phyloP scores from a whole-genome alignment of 306 rosid genomes.

The Dryas alaskensis region DNA sequence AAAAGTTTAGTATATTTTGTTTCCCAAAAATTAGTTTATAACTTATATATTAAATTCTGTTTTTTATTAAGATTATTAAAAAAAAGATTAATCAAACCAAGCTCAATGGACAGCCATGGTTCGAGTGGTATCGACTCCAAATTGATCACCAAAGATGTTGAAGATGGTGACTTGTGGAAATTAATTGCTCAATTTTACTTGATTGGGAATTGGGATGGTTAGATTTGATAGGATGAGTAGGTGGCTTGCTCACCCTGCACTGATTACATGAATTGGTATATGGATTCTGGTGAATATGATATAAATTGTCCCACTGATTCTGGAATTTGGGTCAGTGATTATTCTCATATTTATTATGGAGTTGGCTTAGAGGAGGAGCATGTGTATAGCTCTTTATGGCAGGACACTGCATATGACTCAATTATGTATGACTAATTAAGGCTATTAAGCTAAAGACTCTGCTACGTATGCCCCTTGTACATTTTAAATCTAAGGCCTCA shows the following conservation, averaged over 20 bases:
- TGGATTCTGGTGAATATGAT: conserved; percentile 30
- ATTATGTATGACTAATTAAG: conserved; percentile 13
- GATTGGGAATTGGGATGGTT: conserved; percentile 12
- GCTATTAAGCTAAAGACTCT: background rate
- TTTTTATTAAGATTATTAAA: too few relatives aligned
- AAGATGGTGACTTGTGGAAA: conserved; percentile 7
- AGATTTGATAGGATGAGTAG: conserved; percentile 23
- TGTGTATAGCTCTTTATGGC: conserved; percentile 15
- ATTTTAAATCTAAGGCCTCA: background rate
- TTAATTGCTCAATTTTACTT: conserved; percentile 28
- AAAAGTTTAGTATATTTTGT: too few relatives aligned
- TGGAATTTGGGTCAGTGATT: conserved; percentile 17
- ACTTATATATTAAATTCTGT: too few relatives aligned
- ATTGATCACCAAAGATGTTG: background rate
- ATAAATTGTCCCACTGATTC: conserved; percentile 14
- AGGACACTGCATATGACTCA: conserved; percentile 23
- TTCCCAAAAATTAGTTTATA: too few relatives aligned
- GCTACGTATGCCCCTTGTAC: background rate
- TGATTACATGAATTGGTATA: conserved; percentile 30
- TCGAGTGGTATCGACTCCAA: background rate
- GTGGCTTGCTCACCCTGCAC: conserved; percentile 30
- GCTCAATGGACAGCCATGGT: background rate
- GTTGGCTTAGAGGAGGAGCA: conserved; percentile 24
- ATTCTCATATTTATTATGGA: conserved; percentile 24
- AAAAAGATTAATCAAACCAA: background rate